Evolutionary conservation across 2,329 filamentous ascomycete species (phyloP).

Genomic region (Bipolaris sorokiniana): DNA sequence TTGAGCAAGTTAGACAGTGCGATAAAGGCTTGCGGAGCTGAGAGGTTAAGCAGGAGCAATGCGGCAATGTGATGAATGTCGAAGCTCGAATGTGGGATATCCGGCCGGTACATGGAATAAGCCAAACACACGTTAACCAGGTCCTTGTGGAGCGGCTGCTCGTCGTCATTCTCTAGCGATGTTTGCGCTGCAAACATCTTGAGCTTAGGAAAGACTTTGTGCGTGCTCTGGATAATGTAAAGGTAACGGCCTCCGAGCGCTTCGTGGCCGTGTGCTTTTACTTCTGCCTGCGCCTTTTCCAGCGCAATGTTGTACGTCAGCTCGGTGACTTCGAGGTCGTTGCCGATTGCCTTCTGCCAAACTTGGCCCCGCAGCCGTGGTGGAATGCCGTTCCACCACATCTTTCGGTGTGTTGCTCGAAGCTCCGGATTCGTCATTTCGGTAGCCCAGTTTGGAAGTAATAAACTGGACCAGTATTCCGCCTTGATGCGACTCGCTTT

Average conservation of each 20-base stretch:
- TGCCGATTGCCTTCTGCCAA: slow-evolving; percentile 75
- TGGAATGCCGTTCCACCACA: slow-evolving; percentile 83
- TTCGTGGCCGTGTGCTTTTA: slow-evolving; percentile 59
- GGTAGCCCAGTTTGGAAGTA: slow-evolving; percentile 76
- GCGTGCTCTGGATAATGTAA: slow-evolving; percentile 60
- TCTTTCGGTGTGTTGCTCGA: slow-evolving; percentile 59
- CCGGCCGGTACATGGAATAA: slow-evolving; percentile 80
- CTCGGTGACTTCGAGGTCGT: slow-evolving; percentile 71
- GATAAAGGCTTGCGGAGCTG: slow-evolving; percentile 70
- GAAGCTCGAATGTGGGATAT: slow-evolving; percentile 73
- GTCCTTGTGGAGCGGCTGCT: slow-evolving; percentile 69
- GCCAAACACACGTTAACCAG: slow-evolving; percentile 77
- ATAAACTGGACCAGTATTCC: slow-evolving; percentile 75
- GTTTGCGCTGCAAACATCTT: slow-evolving; percentile 68
- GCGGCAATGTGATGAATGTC: slow-evolving; percentile 78
- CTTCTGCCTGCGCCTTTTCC: slow-evolving; percentile 66
- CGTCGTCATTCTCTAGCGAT: slow-evolving; percentile 37
- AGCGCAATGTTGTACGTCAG: slow-evolving; percentile 74
- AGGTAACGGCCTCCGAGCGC: slow-evolving; percentile 36
- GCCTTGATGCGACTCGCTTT: slow-evolving; percentile 58
- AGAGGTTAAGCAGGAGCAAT: slow-evolving; percentile 73
- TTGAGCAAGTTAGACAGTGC: slow-evolving; percentile 79
- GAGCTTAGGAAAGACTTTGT: slow-evolving; percentile 72
- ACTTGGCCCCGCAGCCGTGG: slow-evolving; percentile 72
- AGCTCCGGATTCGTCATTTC: slow-evolving; percentile 59